A percentile compares a stretch with the other conserved stretches of the same genome.
Evolutionary conservation across 2,329 filamentous ascomycete genomes (phyloP).

Genomic region (Xylaria sp.): DNA sequence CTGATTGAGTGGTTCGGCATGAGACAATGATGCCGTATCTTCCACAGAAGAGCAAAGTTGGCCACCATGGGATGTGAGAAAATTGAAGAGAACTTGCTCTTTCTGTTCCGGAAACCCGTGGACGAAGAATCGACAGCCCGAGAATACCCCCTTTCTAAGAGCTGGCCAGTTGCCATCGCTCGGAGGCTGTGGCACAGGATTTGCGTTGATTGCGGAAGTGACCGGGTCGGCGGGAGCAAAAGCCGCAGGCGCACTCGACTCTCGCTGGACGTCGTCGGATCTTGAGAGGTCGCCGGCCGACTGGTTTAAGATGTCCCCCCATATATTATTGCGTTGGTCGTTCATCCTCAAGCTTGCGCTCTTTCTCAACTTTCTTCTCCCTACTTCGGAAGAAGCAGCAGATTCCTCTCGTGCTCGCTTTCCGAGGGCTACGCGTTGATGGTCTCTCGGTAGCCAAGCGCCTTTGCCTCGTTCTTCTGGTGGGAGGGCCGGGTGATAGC

Average conservation of each 20-base stretch:
- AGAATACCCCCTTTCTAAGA: constrained; percentile 53
- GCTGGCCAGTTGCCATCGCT: constrained; percentile 30
- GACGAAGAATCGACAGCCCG: constrained; percentile 63
- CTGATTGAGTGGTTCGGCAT: constrained; percentile 41
- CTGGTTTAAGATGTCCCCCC: constrained; percentile 76
- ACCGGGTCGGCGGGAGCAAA: constrained; percentile 1
- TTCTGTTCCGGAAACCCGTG: constrained; percentile 63
- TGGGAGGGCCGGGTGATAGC: constrained; percentile 78
- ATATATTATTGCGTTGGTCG: constrained; percentile 81
- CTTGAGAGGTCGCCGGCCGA: constrained; percentile 41
- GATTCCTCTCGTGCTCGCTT: constrained; percentile 64
- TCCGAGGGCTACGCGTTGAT: constrained; percentile 54
- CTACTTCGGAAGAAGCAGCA: constrained; percentile 54
- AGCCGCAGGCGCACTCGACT: constrained; percentile 23
- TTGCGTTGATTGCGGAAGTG: constrained; percentile 7
- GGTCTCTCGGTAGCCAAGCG: constrained; percentile 69
- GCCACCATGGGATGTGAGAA: constrained; percentile 56
- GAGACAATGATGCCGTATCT: constrained; percentile 43
- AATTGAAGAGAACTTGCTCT: constrained; percentile 53
- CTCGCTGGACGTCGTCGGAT: constrained; percentile 14
- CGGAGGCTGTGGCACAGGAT: constrained; percentile 1
- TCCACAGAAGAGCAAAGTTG: constrained; percentile 50
- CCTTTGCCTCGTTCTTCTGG: constrained; percentile 74
- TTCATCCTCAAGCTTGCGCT: constrained; percentile 84
- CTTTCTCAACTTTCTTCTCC: constrained; percentile 81